These are phyloP conservation scores for Hemerocallis citrina DNA, from an alignment of 106 monocot species.

Conservation along the genomic window DNA sequence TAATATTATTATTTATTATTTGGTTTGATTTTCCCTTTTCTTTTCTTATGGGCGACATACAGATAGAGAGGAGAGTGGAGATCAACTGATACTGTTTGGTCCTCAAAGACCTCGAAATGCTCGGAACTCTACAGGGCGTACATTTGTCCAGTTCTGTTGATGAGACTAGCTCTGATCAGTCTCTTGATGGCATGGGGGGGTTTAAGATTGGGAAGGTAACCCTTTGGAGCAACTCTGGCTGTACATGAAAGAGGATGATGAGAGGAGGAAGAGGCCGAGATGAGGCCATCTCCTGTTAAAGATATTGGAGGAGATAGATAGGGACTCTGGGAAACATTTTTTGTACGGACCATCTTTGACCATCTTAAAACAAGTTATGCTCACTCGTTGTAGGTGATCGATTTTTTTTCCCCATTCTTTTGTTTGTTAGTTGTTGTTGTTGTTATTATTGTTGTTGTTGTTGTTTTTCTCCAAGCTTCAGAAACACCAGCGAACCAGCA, in stretches of 20 bases:
- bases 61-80: constrained; percentile 79
- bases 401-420: too few species aligned
- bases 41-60: not conserved
- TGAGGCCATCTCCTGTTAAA: too few species aligned
- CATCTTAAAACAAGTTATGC: too few species aligned
- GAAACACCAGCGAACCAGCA: too few species aligned
- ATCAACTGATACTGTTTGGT: constrained; percentile 47
- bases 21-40: not conserved
- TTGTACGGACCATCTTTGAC: too few species aligned
- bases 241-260: constrained; percentile 75
- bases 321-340: too few species aligned
- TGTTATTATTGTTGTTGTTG: too few species aligned
- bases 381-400: too few species aligned
- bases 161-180: constrained; percentile 44
- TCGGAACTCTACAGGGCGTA: constrained; percentile 30
- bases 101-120: constrained; percentile 73
- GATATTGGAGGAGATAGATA: too few species aligned
- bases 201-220: constrained; percentile 43
- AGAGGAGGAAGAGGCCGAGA: constrained; percentile 71
- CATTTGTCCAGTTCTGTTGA: constrained; percentile 36
- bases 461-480: too few species aligned
- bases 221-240: constrained; percentile 78
- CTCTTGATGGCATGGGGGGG: constrained; percentile 43
- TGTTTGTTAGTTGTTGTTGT: too few species aligned
- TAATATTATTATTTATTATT: not conserved